Conservation (phyloP, 768 basidiomycete genomes). For the Boletus speciosus region DNA sequence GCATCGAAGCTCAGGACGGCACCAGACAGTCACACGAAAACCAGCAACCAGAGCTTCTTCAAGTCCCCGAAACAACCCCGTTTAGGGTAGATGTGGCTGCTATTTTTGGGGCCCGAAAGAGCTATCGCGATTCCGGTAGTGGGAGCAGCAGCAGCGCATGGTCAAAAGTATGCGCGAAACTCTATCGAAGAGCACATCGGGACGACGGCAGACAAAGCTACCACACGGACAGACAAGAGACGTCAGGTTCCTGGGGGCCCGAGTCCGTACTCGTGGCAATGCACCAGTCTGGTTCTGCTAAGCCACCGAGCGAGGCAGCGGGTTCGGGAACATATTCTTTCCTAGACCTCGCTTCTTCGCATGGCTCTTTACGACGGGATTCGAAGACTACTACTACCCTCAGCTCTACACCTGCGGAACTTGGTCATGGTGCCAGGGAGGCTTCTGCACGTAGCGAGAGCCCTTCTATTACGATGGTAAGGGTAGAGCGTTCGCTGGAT, state of each 20-base stretch:
- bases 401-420: slow-evolving; percentile 27
- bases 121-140: slow-evolving; percentile 18
- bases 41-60: slow-evolving; percentile 27
- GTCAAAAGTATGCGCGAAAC: slow-evolving; percentile 30
- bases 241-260: slow-evolving; percentile 23
- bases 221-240: slow-evolving; percentile 16
- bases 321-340: slow-evolving; percentile 33
- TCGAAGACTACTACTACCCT: slow-evolving; percentile 28
- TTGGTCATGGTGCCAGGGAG: slow-evolving; percentile 17
- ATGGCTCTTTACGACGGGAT: slow-evolving; percentile 19
- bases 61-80: slow-evolving; percentile 42
- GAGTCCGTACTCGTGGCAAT: slow-evolving; percentile 32
- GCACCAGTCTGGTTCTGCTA: slow-evolving; percentile 20
- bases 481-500: slow-evolving; percentile 20
- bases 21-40: neutral
- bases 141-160: slow-evolving; percentile 27
- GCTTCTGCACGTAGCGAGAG: slow-evolving; percentile 16
- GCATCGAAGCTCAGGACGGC: slow-evolving; percentile 4
- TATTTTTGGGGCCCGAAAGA: slow-evolving; percentile 21
- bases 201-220: slow-evolving; percentile 26
- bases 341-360: slow-evolving; percentile 30
- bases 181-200: slow-evolving; percentile 30
- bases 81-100: slow-evolving; percentile 42
- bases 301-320: slow-evolving; percentile 19
- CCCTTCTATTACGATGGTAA: slow-evolving; percentile 15